Evolutionary conservation across 2,329 filamentous ascomycete genomes (phyloP).

Genomic region (Exophiala alcalophila): DNA sequence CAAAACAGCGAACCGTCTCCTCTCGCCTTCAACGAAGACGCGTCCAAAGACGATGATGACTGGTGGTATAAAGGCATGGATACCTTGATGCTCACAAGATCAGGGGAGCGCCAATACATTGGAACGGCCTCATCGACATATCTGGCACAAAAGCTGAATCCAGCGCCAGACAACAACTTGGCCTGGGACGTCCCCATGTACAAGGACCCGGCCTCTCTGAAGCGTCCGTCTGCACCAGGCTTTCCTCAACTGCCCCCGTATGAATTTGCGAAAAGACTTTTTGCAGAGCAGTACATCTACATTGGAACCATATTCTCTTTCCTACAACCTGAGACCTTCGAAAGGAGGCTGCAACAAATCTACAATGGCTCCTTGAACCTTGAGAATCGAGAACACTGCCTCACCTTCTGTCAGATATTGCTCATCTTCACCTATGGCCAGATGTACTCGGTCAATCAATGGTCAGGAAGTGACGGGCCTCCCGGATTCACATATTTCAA

Average conservation of each 20-base stretch:
- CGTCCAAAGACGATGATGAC: slow-evolving; percentile 36
- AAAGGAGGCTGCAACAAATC: slow-evolving; percentile 44
- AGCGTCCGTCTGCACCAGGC: slow-evolving; percentile 29
- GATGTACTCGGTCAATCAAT: slow-evolving; percentile 58
- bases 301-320: slow-evolving; percentile 59
- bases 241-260: slow-evolving; percentile 48
- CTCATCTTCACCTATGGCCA: slow-evolving; percentile 56
- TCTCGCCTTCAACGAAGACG: slow-evolving; percentile 28
- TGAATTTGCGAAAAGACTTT: slow-evolving; percentile 51
- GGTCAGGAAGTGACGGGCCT: slow-evolving; percentile 52
- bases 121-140: slow-evolving; percentile 38
- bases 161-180: slow-evolving; percentile 34
- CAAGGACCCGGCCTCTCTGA: slow-evolving; percentile 36
- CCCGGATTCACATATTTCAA: slow-evolving; percentile 57
- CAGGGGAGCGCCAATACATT: slow-evolving; percentile 39
- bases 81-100: slow-evolving; percentile 37
- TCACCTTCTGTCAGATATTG: slow-evolving; percentile 52
- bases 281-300: slow-evolving; percentile 54
- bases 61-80: slow-evolving; percentile 42
- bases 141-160: slow-evolving; percentile 37
- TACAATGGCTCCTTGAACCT: slow-evolving; percentile 46
- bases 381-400: slow-evolving; percentile 47
- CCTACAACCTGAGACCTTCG: slow-evolving; percentile 48
- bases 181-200: slow-evolving; percentile 39
- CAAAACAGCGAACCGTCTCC: slow-evolving; percentile 16